Percentiles rank a stretch among this genome's conserved stretches.
phyloP scores from a whole-genome alignment of 768 basidiomycete genomes.

The Mycena crocata region DNA sequence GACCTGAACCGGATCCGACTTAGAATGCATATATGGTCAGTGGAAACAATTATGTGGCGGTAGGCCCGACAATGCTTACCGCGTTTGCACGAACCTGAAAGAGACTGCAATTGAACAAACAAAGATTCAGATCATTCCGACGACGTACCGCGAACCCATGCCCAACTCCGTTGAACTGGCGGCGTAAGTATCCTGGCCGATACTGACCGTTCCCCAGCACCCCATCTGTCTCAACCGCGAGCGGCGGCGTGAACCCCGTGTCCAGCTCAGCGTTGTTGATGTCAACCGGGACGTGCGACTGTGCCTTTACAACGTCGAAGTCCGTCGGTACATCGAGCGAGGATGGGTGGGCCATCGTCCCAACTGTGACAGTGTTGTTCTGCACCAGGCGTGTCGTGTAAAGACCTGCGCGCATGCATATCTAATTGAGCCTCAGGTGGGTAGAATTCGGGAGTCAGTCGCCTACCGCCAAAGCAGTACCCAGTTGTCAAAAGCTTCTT shows the following conservation, averaged over 20 bases:
- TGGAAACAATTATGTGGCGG: no score
- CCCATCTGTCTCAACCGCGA: constrained; percentile 30
- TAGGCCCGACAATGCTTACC: constrained; percentile 18
- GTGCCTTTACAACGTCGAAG: constrained; percentile 28
- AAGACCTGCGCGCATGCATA: constrained; percentile 19
- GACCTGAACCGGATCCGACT: constrained; percentile 33
- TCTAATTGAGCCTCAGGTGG: no score
- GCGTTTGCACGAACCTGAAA: constrained; percentile 31
- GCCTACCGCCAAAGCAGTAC: constrained; percentile 49
- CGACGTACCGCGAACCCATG: constrained; percentile 34
- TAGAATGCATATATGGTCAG: background rate
- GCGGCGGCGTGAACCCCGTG: constrained; percentile 29
- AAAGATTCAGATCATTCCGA: background rate
- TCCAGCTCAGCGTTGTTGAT: constrained; percentile 37
- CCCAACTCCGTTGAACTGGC: constrained; percentile 30
- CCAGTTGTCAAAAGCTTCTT: constrained; percentile 48
- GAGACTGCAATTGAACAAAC: background rate
- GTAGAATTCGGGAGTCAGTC: no score
- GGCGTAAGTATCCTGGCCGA: constrained; percentile 28
- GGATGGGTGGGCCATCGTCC: constrained; percentile 33
- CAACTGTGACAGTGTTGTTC: constrained; percentile 35
- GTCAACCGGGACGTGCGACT: constrained; percentile 29
- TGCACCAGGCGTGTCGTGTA: constrained; percentile 32
- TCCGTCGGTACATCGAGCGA: constrained; percentile 30
- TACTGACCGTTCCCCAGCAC: constrained; percentile 28